These are phyloP conservation scores for Inga leiocalycina DNA, from an alignment of 306 rosid genomes.

Conservation along the genomic window DNA sequence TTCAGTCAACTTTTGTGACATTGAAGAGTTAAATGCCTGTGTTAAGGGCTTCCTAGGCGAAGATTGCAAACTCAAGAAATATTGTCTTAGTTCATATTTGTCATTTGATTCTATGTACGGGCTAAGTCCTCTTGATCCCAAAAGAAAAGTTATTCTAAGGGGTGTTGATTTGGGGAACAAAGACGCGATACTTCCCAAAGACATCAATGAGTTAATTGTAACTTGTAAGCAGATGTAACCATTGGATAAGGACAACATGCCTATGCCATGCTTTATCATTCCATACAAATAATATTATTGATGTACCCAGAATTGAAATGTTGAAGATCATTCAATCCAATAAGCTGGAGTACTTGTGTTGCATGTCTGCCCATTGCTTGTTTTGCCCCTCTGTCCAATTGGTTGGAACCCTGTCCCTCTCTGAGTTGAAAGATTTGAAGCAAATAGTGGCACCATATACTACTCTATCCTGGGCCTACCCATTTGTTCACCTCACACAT, in stretches of 20 bases:
- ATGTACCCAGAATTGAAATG: background rate
- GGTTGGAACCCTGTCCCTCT: background rate
- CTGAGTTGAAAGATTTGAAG: background rate
- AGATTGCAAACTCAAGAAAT: background rate
- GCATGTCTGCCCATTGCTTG: background rate
- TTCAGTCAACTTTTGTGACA: background rate
- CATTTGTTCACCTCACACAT: background rate
- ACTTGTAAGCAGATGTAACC: background rate
- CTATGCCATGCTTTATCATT: background rate
- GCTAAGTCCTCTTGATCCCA: fast-evolving
- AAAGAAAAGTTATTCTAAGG: background rate
- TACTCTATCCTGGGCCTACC: background rate
- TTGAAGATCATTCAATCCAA: fast-evolving
- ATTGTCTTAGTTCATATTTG: too few relatives aligned
- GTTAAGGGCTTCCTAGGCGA: background rate
- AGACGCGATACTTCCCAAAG: background rate
- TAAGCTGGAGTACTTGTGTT: background rate
- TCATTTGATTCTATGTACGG: fast-evolving
- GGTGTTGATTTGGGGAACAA: background rate
- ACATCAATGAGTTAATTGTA: background rate
- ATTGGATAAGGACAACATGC: background rate
- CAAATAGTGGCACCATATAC: background rate
- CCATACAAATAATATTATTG: too few relatives aligned
- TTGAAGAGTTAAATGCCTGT: background rate
- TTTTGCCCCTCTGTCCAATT: background rate